Evolutionary conservation across 352 stramenopile genomes (phyloP).

Genomic region (Globisporangium carolinianum): DNA sequence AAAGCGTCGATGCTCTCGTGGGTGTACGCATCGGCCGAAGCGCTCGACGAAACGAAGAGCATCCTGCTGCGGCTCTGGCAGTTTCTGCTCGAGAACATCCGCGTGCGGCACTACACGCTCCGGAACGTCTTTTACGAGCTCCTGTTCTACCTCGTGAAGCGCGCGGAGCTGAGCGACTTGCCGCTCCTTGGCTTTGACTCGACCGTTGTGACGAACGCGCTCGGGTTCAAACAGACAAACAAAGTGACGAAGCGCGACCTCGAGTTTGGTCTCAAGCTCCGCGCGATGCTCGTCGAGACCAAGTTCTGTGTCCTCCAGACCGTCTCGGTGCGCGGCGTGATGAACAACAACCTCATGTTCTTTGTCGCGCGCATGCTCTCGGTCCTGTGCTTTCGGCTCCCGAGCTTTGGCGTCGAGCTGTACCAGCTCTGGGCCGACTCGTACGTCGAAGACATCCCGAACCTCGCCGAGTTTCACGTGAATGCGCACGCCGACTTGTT

Average conservation of each 20-base stretch:
- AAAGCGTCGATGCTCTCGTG: constrained; percentile 88
- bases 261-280: constrained; percentile 80
- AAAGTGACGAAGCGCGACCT: constrained; percentile 79
- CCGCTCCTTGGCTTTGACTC: constrained; percentile 81
- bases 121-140: constrained; percentile 88
- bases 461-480: constrained; percentile 77
- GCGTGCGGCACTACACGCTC: constrained; percentile 84
- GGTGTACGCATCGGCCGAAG: constrained; percentile 79
- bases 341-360: constrained; percentile 92
- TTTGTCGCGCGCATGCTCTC: constrained; percentile 86
- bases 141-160: constrained; percentile 86
- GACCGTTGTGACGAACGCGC: constrained; percentile 44
- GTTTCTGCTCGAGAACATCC: constrained; percentile 87
- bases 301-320: constrained; percentile 87
- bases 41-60: constrained; percentile 82
- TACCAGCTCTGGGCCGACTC: constrained; percentile 86
- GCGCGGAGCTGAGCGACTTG: constrained; percentile 78
- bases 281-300: constrained; percentile 85
- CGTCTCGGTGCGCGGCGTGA: constrained; percentile 80
- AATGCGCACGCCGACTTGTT: constrained; percentile 82
- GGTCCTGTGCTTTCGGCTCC: constrained; percentile 79
- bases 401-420: constrained; percentile 82
- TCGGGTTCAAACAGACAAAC: constrained; percentile 65
- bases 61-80: constrained; percentile 84
- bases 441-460: constrained; percentile 68